phyloP scores from a whole-genome alignment of 805 yeast genomes.

The Pichia ethanolica region DNA sequence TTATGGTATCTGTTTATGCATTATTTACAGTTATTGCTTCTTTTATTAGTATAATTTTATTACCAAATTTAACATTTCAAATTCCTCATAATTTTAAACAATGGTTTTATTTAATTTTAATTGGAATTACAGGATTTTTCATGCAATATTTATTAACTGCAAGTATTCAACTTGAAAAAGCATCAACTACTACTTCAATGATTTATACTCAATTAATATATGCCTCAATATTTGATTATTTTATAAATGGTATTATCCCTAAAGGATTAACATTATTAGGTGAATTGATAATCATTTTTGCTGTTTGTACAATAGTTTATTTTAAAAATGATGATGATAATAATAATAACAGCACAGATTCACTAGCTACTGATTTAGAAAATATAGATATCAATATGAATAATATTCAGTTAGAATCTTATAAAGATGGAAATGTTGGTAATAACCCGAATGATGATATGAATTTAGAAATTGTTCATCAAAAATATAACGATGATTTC shows the following conservation, averaged over 20 bases:
- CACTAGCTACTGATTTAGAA: too few relatives aligned
- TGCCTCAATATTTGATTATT: conserved; percentile 67
- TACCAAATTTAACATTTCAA: conserved; percentile 55
- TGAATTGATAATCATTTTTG: conserved; percentile 54
- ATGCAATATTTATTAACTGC: conserved; percentile 76
- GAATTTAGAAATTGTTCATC: too few relatives aligned
- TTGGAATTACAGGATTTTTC: conserved; percentile 74
- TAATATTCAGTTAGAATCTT: too few relatives aligned
- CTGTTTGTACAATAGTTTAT: conserved; percentile 55
- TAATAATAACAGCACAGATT: too few relatives aligned
- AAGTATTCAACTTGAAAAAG: conserved; percentile 76
- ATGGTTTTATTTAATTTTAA: conserved; percentile 52
- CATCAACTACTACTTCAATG: conserved; percentile 70
- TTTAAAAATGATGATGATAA: conserved; percentile 27
- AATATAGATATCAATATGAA: too few relatives aligned
- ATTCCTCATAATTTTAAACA: conserved; percentile 53
- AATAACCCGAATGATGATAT: too few relatives aligned
- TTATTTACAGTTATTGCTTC: conserved; percentile 51
- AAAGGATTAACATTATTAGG: conserved; percentile 63
- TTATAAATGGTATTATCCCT: conserved; percentile 70
- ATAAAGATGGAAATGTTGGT: too few relatives aligned
- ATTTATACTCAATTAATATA: conserved; percentile 70
- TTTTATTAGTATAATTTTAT: conserved; percentile 38
- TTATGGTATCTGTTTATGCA: conserved; percentile 74
- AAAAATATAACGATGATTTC: too few relatives aligned